Percentiles rank a stretch among this genome's conserved stretches.
phyloP scores from a whole-genome alignment of 1,284 basidiomycete genomes.

The Sphaerobolus stellatus region DNA sequence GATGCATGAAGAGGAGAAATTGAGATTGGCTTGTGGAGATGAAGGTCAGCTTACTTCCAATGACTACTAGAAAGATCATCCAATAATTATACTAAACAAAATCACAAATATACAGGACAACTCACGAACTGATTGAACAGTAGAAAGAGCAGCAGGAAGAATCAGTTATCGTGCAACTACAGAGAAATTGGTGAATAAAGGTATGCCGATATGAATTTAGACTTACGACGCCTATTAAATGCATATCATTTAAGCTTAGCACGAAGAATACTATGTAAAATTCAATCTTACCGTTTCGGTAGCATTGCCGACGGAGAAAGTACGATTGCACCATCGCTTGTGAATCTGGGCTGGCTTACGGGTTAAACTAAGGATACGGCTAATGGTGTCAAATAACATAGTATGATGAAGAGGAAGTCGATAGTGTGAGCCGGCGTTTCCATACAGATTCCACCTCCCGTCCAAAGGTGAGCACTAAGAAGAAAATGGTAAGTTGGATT shows the following conservation, averaged over 20 bases:
- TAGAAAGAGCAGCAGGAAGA: too few relatives aligned
- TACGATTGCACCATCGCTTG: neutral
- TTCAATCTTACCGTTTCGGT: neutral
- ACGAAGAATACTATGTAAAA: neutral
- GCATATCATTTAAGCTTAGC: neutral
- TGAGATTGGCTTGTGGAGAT: too few relatives aligned
- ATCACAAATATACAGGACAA: too few relatives aligned
- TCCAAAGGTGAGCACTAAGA: slow-evolving; percentile 4
- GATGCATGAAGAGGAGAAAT: neutral
- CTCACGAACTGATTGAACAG: too few relatives aligned
- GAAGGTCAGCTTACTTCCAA: too few relatives aligned
- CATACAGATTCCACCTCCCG: slow-evolving; percentile 3
- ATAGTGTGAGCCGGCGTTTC: slow-evolving; percentile 3
- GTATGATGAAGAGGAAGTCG: slow-evolving; percentile 3
- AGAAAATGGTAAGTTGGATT: neutral
- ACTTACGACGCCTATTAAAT: neutral
- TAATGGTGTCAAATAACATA: slow-evolving; percentile 1
- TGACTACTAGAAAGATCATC: too few relatives aligned
- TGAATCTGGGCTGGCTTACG: neutral
- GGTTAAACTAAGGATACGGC: neutral
- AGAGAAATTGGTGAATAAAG: too few relatives aligned
- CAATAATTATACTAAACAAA: too few relatives aligned
- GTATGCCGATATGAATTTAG: too few relatives aligned
- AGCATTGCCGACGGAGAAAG: neutral
- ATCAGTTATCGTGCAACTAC: too few relatives aligned